Percentiles rank a stretch among this genome's conserved stretches.
phyloP scores from a whole-genome alignment of 768 basidiomycete species.

The Lactifluus pinguis region DNA sequence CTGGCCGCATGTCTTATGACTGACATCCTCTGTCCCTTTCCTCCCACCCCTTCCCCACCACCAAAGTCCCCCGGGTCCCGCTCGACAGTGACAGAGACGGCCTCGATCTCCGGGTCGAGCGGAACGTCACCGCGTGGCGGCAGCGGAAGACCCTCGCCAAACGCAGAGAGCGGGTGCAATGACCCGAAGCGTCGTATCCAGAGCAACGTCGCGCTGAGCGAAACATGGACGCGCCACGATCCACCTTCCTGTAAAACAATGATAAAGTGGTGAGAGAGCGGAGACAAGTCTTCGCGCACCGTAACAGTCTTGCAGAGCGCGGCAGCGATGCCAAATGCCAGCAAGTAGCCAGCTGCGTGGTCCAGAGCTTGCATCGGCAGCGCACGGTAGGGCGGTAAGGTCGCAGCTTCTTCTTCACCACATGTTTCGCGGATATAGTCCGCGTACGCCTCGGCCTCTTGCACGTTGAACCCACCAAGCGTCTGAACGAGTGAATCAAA shows the following conservation, averaged over 20 bases:
- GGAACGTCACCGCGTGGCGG: constrained; percentile 28
- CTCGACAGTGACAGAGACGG: constrained; percentile 22
- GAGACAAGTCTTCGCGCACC: constrained; percentile 23
- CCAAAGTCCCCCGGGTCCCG: constrained; percentile 7
- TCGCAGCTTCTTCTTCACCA: constrained; percentile 12
- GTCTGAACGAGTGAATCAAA: constrained; percentile 61
- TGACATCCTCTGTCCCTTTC: constrained; percentile 1
- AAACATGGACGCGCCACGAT: constrained; percentile 51
- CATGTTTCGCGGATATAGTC: constrained; percentile 20
- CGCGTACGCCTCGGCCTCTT: constrained; percentile 43
- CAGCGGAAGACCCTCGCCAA: constrained; percentile 33
- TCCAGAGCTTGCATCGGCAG: constrained; percentile 54
- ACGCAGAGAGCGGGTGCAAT: constrained; percentile 32
- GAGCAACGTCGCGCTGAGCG: constrained; percentile 45
- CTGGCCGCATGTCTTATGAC: constrained; percentile 16
- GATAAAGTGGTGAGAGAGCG: background rate
- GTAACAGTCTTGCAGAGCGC: constrained; percentile 45
- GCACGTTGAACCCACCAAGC: constrained; percentile 49
- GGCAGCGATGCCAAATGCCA: constrained; percentile 50
- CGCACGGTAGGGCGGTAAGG: constrained; percentile 26
- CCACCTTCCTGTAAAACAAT: constrained; percentile 41
- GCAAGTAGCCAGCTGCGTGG: constrained; percentile 49
- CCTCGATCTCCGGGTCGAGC: constrained; percentile 31
- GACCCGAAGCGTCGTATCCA: constrained; percentile 50
- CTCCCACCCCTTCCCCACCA: background rate